phyloP scores from a whole-genome alignment of 208 protist species.

The Trypanosoma caninum region DNA sequence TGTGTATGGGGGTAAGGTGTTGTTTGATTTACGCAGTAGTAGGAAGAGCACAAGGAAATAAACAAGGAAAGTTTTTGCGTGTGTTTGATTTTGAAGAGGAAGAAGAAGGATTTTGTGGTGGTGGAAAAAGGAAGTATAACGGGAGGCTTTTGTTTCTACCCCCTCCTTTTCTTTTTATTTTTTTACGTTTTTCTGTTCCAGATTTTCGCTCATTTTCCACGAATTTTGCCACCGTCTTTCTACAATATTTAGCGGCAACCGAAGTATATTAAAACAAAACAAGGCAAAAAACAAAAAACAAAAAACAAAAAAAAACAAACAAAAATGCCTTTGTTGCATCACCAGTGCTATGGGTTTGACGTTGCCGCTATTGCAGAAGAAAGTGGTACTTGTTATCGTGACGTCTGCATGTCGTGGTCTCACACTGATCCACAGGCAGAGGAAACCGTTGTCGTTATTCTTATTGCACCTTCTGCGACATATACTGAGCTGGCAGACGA shows the following conservation, averaged over 20 bases:
- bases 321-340: slow-evolving; percentile 16
- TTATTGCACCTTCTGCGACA: slow-evolving; percentile 3
- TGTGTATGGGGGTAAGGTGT: too few relatives aligned
- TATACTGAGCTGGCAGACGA: background rate
- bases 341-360: slow-evolving; percentile 18
- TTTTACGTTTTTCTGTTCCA: slow-evolving; percentile 17
- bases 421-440: slow-evolving; percentile 9
- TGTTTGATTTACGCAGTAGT: too few relatives aligned
- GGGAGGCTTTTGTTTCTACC: background rate
- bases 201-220: slow-evolving; percentile 15
- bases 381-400: slow-evolving; percentile 9
- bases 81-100: background rate
- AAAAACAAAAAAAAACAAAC: background rate
- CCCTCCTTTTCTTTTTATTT: slow-evolving; percentile 2
- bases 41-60: too few relatives aligned
- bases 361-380: background rate
- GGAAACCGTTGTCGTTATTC: slow-evolving; percentile 19
- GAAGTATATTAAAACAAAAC: background rate
- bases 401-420: slow-evolving; percentile 24
- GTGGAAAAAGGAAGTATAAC: background rate
- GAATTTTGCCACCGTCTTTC: background rate
- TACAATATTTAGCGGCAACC: background rate
- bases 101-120: background rate
- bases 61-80: background rate
- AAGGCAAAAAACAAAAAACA: slow-evolving; percentile 1